Evolutionary conservation across 2,329 filamentous ascomycete genomes (phyloP).

Genomic region (Venturia aucupariae): DNA sequence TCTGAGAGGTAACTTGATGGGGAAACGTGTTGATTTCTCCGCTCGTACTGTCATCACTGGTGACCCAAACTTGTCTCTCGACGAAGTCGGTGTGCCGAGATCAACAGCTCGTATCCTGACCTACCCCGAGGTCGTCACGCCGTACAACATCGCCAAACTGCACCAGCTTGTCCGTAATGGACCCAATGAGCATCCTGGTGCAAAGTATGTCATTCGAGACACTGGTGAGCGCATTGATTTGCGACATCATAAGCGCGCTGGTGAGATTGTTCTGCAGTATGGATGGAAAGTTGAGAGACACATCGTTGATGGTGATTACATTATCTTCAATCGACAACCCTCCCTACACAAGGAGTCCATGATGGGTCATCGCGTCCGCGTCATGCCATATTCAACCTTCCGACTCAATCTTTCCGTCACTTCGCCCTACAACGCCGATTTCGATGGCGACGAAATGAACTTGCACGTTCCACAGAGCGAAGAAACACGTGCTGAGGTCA

Average conservation of each 20-base stretch:
- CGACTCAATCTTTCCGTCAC: slow-evolving; percentile 95
- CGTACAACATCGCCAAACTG: slow-evolving; percentile 92
- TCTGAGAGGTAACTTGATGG: slow-evolving; percentile 97
- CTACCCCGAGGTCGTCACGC: slow-evolving; percentile 94
- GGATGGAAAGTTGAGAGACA: slow-evolving; percentile 99
- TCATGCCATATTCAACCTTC: slow-evolving; percentile 99
- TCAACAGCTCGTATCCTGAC: slow-evolving; percentile 90
- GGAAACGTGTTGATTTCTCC: slow-evolving; percentile 98
- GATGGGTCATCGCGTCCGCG: slow-evolving; percentile 96
- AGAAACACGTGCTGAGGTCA: slow-evolving; percentile 90
- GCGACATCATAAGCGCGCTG: slow-evolving; percentile 81
- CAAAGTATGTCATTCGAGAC: slow-evolving; percentile 89
- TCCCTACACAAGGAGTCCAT: slow-evolving; percentile 99
- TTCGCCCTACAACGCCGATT: slow-evolving; percentile 98
- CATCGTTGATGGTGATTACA: slow-evolving; percentile 89
- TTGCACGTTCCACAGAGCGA: slow-evolving; percentile 97
- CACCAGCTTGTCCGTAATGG: slow-evolving; percentile 86
- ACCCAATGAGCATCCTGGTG: slow-evolving; percentile 89
- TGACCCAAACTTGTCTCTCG: slow-evolving; percentile 90
- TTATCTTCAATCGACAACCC: slow-evolving; percentile 99
- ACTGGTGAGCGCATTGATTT: slow-evolving; percentile 93
- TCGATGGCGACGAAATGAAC: slow-evolving; percentile 99
- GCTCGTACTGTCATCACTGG: slow-evolving; percentile 99
- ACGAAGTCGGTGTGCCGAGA: slow-evolving; percentile 92
- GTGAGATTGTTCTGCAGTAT: slow-evolving; percentile 79